phyloP scores from a whole-genome alignment of 495 filamentous ascomycete genomes.

The Aspergillus biplanus region DNA sequence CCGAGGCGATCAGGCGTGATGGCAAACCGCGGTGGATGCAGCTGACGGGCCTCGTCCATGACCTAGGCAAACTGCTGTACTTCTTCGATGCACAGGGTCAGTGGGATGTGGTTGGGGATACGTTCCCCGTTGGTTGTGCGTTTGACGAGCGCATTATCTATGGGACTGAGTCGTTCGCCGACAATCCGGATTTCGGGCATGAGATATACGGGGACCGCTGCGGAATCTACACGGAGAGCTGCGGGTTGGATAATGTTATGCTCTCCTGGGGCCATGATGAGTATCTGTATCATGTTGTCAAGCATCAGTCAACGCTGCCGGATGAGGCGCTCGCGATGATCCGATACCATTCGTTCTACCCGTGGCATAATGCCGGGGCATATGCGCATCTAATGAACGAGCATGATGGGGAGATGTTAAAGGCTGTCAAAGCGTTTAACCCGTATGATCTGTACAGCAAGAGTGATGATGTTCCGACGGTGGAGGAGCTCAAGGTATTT shows the following conservation, averaged over 20 bases:
- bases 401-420: constrained; percentile 75
- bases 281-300: constrained; percentile 83
- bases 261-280: constrained; percentile 93
- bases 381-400: constrained; percentile 82
- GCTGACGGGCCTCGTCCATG: constrained; percentile 84
- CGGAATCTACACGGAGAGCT: constrained; percentile 78
- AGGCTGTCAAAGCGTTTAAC: constrained; percentile 83
- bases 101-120: constrained; percentile 93
- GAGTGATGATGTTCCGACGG: constrained; percentile 76
- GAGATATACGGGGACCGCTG: constrained; percentile 68
- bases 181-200: constrained; percentile 70
- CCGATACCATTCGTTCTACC: constrained; percentile 87
- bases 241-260: constrained; percentile 83
- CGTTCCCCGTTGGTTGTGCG: constrained; percentile 85
- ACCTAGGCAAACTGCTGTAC: constrained; percentile 85
- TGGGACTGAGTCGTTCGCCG: constrained; percentile 66
- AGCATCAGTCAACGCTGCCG: constrained; percentile 76
- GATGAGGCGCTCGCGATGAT: constrained; percentile 87
- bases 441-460: constrained; percentile 93
- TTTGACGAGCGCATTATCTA: constrained; percentile 81
- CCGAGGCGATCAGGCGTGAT: constrained; percentile 84
- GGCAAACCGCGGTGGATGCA: constrained; percentile 95
- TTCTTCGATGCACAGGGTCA: constrained; percentile 82
- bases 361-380: constrained; percentile 81
- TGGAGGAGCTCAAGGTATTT: constrained; percentile 70